A percentile compares a stretch with the other conserved stretches of the same genome.
phyloP scores from a whole-genome alignment of 2,329 filamentous ascomycete genomes.

The Colletotrichum kahawae region DNA sequence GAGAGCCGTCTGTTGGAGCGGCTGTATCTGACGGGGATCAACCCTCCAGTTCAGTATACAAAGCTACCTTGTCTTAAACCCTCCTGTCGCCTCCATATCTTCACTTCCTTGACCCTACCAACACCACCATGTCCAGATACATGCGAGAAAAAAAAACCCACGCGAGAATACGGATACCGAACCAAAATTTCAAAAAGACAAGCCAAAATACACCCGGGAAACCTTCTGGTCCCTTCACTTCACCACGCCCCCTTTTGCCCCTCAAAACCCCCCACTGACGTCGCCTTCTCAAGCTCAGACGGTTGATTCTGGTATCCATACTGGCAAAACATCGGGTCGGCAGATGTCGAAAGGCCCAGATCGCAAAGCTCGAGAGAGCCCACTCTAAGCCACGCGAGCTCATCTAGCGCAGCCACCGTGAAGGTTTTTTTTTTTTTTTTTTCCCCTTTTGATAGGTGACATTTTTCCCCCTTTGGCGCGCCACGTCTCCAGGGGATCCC shows the following conservation, averaged over 20 bases:
- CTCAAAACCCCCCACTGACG: background rate
- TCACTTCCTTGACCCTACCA: background rate
- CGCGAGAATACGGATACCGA: background rate
- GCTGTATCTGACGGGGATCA: slow-evolving; percentile 1
- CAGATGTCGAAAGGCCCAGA: background rate
- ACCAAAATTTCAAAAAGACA: background rate
- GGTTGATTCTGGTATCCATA: background rate
- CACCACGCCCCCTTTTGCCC: background rate
- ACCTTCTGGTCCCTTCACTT: background rate
- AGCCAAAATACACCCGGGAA: background rate
- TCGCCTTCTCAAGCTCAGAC: background rate
- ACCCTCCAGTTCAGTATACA: background rate
- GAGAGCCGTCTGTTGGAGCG: slow-evolving; percentile 8
- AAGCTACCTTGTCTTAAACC: background rate
- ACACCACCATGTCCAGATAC: background rate
- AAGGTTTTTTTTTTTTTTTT: background rate
- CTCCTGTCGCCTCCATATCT: background rate
- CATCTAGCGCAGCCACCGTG: background rate
- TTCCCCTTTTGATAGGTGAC: background rate
- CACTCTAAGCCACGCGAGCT: slow-evolving; percentile 7
- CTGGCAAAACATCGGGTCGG: background rate
- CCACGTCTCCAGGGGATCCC: background rate
- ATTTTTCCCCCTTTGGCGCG: background rate
- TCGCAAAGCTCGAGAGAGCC: background rate
- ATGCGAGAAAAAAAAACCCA: background rate